Base-by-base conservation (phyloP, 1,284 basidiomycete genomes). In the Irpex sp. region DNA sequence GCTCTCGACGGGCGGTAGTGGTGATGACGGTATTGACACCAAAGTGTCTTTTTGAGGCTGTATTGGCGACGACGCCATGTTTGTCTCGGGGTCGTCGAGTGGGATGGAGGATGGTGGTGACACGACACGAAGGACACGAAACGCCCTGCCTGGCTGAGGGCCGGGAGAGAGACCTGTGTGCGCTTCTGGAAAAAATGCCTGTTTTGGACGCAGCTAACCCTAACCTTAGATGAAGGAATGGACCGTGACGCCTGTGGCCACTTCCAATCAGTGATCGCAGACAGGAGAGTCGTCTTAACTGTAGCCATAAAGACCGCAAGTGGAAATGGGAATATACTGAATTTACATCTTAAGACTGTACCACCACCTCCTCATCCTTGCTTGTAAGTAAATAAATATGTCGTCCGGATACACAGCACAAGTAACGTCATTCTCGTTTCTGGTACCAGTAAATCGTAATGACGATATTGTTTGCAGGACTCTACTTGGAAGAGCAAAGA, bases 401-500 rank as follows among this genome's bases (percentile, higher is more conserved):
- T 70, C 70, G 13, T 71, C 68, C 19, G 71, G 68, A 62, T 68
- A 69, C 53, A 72, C 70, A 55, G 72, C 71, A 57, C 64, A 73
- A 58, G 72, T 71, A 54, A 17, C 9, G 33, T 9, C n/a, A n/a
- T n/a, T n/a, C n/a, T n/a, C n/a, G n/a, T n/a, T n/a, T n/a, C n/a
- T n/a, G n/a, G n/a, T n/a, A n/a, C n/a, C n/a, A n/a, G n/a, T n/a
- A n/a, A n/a, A n/a, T n/a, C n/a, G n/a, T n/a, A n/a, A n/a, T n/a
- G n/a, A n/a, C n/a, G n/a, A n/a, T n/a, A n/a, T n/a, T n/a, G n/a
- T n/a, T n/a, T n/a, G n/a, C n/a, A n/a, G 75, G 72, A 74, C 56
- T 58, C 64, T 3, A 55, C 70, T 21, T 76, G 73, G 74, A 74
- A 76, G 64, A 36, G 64, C 6, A 71, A 66, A 54, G 74, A 73